A percentile compares a stretch with the other conserved stretches of the same genome.
Conservation (phyloP, 805 yeast genomes). For the Barnettozyma sp. region DNA sequence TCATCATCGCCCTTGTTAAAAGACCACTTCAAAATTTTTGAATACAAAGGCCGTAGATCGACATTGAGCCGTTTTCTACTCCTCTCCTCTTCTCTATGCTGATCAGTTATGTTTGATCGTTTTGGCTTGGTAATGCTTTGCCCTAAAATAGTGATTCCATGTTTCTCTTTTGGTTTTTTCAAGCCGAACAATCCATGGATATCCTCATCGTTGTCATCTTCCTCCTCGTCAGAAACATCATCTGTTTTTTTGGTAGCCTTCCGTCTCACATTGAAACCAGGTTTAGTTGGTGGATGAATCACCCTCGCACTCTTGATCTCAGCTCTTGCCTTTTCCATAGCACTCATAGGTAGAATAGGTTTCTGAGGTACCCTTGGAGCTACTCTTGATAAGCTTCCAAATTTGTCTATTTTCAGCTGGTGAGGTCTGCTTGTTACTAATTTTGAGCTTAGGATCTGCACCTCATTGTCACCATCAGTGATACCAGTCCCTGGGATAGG, state of each 20-base stretch:
- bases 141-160: not conserved
- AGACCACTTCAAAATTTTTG: slow-evolving; percentile 68
- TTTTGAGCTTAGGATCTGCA: slow-evolving; percentile 2
- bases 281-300: slow-evolving; percentile 42
- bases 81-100: slow-evolving; percentile 58
- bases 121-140: slow-evolving; percentile 11
- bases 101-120: slow-evolving; percentile 23
- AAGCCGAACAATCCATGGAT: slow-evolving; percentile 30
- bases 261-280: slow-evolving; percentile 41
- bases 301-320: slow-evolving; percentile 23
- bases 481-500: slow-evolving; percentile 4
- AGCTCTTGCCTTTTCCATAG: slow-evolving; percentile 33
- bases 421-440: slow-evolving; percentile 9
- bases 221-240: slow-evolving; percentile 27
- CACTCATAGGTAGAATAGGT: slow-evolving; percentile 26
- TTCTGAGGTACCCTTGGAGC: slow-evolving; percentile 23
- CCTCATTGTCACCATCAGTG: slow-evolving; percentile 7
- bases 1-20: slow-evolving; percentile 50
- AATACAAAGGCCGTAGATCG: slow-evolving; percentile 68
- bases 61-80: slow-evolving; percentile 78
- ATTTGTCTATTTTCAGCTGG: slow-evolving; percentile 33
- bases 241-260: slow-evolving; percentile 20
- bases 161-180: slow-evolving; percentile 15
- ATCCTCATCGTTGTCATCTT: slow-evolving; percentile 33
- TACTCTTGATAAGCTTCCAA: slow-evolving; percentile 30